Conservation (phyloP, 2,329 filamentous ascomycete species). For the Myriosclerotinia duriaeana region DNA sequence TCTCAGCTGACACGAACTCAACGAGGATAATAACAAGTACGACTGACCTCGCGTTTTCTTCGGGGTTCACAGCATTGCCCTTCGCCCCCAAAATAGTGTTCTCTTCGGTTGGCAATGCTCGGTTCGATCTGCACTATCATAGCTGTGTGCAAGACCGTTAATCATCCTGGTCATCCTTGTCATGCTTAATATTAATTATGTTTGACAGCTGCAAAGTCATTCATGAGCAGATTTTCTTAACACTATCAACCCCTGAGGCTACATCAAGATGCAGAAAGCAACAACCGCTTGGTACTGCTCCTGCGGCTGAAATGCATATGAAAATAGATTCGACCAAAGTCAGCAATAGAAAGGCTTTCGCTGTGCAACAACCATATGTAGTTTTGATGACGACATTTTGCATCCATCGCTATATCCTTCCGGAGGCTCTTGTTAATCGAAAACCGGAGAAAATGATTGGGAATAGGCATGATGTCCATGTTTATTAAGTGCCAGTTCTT, state of each 20-base stretch:
- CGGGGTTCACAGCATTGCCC: not conserved
- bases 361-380: not conserved
- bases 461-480: not conserved
- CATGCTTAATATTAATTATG: not conserved
- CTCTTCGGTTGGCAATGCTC: not conserved
- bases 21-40: not conserved
- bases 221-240: not conserved
- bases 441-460: not conserved
- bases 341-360: not conserved
- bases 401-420: not conserved
- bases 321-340: not conserved
- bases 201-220: not conserved
- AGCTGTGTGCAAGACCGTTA: not conserved
- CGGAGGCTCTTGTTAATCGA: not conserved
- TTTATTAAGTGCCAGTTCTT: not conserved
- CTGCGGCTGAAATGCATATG: constrained; percentile 4
- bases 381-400: not conserved
- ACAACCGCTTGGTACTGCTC: not conserved
- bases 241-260: not conserved
- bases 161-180: not conserved
- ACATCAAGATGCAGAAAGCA: not conserved
- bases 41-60: not conserved
- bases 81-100: not conserved
- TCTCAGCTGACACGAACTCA: not conserved
- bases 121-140: not conserved